Evolutionary conservation across 1,284 basidiomycete species (phyloP), one percentile per base, ranked within the genome.

Genomic region (Fomitopsis pinicola): DNA sequence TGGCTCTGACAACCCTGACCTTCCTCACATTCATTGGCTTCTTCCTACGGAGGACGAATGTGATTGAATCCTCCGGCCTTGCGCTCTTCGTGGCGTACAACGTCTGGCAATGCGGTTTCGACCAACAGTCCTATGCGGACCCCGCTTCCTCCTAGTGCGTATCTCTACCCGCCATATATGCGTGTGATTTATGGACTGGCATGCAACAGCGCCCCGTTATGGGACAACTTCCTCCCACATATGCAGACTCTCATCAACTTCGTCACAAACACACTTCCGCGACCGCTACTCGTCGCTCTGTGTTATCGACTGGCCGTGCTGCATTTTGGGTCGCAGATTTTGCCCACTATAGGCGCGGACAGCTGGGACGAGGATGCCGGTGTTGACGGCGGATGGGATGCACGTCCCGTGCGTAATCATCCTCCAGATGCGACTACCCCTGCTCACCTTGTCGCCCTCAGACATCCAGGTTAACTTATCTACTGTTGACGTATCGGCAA

Each of bases 21-120:
- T 98, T 98, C 77, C 82, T 98, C 42, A 94, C 92, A 2, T 82
- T 93, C 65, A 97, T 98, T 65, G 94, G 94, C 5, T 97, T 98
- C 74, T 86, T 85, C 12, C 75, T 95, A 62, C 85, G 94, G 59
- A 83, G 94, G 57, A 97, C 95, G 53, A 97, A 96, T 68, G 91
- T 97, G 46, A 90, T 98, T 62, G 95, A 98, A 74, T 95, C 95
- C 2, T 88, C 89, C 15, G 87, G 92, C 50, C 84, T 97, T 46
- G 89, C 93, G 3, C 79, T 95, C 48, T 93, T 95, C 72, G 83
- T 96, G 40, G 91, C 92, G 15, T 95, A 92, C 73, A 93, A 91
- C 66, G 82, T 92, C 48, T 93, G 89, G 90, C 78, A 92, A 44
- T 91, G 90, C 69, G 90, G 90, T 12, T 85, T 90, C 63, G 88